Evolutionary conservation across 345 rosid species (phyloP).

Genomic region (Dimocarpus longan): DNA sequence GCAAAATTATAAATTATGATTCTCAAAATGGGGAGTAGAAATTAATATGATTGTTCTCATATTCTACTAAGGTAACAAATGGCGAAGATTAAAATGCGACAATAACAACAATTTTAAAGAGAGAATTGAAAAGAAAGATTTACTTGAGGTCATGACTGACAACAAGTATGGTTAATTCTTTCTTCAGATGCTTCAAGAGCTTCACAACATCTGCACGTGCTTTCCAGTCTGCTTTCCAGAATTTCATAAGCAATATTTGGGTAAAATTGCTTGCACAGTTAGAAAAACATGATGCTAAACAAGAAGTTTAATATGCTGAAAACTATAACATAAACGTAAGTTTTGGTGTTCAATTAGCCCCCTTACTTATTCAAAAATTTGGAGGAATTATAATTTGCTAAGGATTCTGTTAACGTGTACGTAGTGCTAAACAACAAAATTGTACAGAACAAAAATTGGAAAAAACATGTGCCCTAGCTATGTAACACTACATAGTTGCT

Average conservation of each 20-base stretch:
- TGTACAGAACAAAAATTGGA: no score
- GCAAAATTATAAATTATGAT: background rate
- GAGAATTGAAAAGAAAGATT: slow-evolving; percentile 27
- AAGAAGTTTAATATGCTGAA: slow-evolving; percentile 3
- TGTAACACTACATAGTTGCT: no score
- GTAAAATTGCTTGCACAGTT: background rate
- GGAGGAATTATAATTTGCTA: background rate
- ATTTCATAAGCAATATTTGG: slow-evolving; percentile 2
- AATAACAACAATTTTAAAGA: slow-evolving; percentile 16
- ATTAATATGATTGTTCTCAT: background rate
- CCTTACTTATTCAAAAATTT: background rate
- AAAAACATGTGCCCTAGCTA: no score
- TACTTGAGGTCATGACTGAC: slow-evolving; percentile 96
- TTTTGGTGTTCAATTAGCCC: background rate
- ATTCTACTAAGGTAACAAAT: background rate
- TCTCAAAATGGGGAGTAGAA: background rate
- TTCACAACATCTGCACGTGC: slow-evolving; percentile 88
- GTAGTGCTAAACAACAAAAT: no score
- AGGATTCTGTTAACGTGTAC: background rate
- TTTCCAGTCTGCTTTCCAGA: slow-evolving; percentile 73
- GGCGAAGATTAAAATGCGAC: background rate
- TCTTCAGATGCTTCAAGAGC: slow-evolving; percentile 85
- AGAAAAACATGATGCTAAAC: slow-evolving; percentile 6
- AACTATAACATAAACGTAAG: background rate
- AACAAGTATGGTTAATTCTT: slow-evolving; percentile 78